Evolutionary conservation across 371 early-diverging fungal genomes (phyloP), one percentile per base, ranked within the genome.

Genomic region (Cladochytrium tenue): DNA sequence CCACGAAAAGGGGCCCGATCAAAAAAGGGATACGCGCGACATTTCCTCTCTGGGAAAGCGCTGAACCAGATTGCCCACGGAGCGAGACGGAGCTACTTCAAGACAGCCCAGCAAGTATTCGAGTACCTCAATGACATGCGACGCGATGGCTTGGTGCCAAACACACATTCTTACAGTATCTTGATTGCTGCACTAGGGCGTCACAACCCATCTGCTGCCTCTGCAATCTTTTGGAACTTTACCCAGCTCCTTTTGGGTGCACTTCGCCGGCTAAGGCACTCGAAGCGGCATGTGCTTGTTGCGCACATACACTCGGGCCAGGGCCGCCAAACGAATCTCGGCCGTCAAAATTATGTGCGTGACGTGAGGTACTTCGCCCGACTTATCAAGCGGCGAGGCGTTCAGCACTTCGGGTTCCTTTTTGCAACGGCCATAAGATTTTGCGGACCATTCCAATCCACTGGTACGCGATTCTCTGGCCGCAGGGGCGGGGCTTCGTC

Each of bases 151-250:
- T 26, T 53, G 15, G 26, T 7, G 7, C 53, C 53, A 7, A 26
- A 53, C 53, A 25, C 27, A 5, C n/a, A n/a, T 25, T 20, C 53
- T 7, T 53, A n/a, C 27, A 26, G n/a, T 26, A 53, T 53, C 26
- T 53, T 53, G 53, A 53, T 53, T 53, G 13, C 53, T 53, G 53
- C 53, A 26, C 20, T 25, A 7, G 53, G 15, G 53, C 53, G 27
- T 5, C 10, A 53, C 25, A 53, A 25, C 26, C 53, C n/a, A n/a
- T 7, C 10, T 20, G 53, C 7, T 25, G 53, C 53, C 53, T n/a
- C 26, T 5, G 53, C 10, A 5, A 7, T 53, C 5, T 53, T 53
- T 25, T 10, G 5, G 27, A 15, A 20, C 20, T 53, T 43, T 43
- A 20, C 7, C 13, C 20, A 20, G 13, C 7, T 7, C 43, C 43